Conservation (phyloP, 2,329 filamentous ascomycete species). For the Hymenoscyphus linearis region DNA sequence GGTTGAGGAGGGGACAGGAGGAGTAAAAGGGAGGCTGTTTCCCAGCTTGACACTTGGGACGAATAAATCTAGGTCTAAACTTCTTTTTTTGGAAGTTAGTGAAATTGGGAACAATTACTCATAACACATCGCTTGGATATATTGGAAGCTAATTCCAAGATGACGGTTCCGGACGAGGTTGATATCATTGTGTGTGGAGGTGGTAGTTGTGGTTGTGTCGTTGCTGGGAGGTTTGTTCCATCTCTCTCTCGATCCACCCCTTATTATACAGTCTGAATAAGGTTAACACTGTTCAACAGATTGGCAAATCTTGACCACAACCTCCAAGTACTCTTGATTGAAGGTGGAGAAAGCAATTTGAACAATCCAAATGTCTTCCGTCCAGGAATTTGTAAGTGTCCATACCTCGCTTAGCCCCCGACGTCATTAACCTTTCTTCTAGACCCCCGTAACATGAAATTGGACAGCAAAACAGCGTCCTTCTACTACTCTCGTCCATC, state of each 20-base stretch:
- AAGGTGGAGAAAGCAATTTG: slow-evolving; percentile 48
- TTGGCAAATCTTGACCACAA: slow-evolving; percentile 44
- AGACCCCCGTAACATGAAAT: slow-evolving; percentile 31
- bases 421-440: slow-evolving; percentile 13
- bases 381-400: slow-evolving; percentile 46
- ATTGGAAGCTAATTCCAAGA: slow-evolving; percentile 11
- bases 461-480: slow-evolving; percentile 50
- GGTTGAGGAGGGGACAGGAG: neutral
- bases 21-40: neutral
- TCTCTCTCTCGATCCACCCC: neutral
- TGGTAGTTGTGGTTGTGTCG: slow-evolving; percentile 43
- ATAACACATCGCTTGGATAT: neutral
- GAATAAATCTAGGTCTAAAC: neutral
- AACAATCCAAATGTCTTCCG: slow-evolving; percentile 45
- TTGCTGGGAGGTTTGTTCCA: slow-evolving; percentile 38
- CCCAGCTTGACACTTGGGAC: neutral
- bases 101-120: neutral
- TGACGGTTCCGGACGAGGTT: slow-evolving; percentile 37
- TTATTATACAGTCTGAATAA: neutral
- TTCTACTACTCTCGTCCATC: slow-evolving; percentile 63
- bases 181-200: slow-evolving; percentile 48
- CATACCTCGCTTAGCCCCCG: slow-evolving; percentile 37
- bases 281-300: slow-evolving; percentile 32
- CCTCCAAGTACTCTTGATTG: slow-evolving; percentile 44
- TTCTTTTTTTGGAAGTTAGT: neutral